Evolutionary conservation across 768 basidiomycete genomes (phyloP), one percentile per base, ranked within the genome.

Genomic region (Fomitopsis pulvina): DNA sequence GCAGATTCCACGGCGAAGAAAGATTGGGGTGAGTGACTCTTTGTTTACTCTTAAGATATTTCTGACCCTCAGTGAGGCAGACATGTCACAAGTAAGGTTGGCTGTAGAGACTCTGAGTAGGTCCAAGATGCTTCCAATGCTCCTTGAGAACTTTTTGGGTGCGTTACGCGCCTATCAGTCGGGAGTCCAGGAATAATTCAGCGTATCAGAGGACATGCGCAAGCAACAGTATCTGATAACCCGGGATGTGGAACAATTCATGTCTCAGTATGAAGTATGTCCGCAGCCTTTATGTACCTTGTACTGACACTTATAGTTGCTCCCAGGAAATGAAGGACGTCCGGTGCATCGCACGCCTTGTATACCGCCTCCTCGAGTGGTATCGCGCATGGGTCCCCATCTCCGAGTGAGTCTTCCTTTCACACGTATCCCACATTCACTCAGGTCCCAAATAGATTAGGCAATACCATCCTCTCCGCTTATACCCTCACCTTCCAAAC

Each of bases 131-230:
- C 64, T 88, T 16, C 77, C 82, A 9, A 74, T 77, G 43, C 67
- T 88, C 50, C 65, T 88, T 21, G 87, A 91, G 59, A 76, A 74
- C 10, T 89, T 86, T 60, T 73, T 89, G 24, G 83, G 87, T 87
- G 46, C 46, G 80, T 60, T 0, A 24, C n/a, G 26, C 7, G 3
- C 40, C 1, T 6, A 1, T 12, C 21, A 45, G 26, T 10, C 37
- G 37, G 3, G 21, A 29, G 27, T 39, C 45, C 52, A 24, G 50
- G n/a, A 26, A 20, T 2, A n/a, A 34, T n/a, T n/a, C n/a, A n/a
- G n/a, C n/a, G n/a, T 46, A 26, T 29, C 43, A 90, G 88, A 88
- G 61, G 75, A 81, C 57, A 67, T 90, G 60, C 73, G 81, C 21
- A 71, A 75, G 53, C 71, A 74, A 37, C 84, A 79, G 47, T 57